A percentile compares a stretch with the other conserved stretches of the same genome.
phyloP scores from a whole-genome alignment of 2,329 filamentous ascomycete species.

The Tolypocladium amazonense region DNA sequence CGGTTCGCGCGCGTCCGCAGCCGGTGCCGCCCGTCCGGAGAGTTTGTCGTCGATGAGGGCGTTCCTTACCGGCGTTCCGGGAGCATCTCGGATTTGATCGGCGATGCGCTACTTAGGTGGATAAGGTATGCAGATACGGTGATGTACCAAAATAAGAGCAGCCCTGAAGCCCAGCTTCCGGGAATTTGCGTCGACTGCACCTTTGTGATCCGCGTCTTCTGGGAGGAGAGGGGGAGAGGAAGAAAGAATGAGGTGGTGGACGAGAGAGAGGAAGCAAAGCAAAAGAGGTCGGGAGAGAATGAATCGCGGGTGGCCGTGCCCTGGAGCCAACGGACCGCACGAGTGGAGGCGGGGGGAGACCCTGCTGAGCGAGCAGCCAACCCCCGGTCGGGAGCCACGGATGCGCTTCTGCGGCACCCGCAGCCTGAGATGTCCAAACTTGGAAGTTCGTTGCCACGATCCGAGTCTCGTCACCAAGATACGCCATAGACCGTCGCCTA shows the following conservation, averaged over 20 bases:
- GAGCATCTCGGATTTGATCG: not conserved
- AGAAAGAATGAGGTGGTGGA: not conserved
- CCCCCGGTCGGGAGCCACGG: not conserved
- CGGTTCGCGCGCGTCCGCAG: not conserved
- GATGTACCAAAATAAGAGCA: not conserved
- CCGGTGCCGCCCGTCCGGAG: not conserved
- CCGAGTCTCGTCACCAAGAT: no score
- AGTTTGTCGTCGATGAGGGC: not conserved
- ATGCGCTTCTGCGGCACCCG: not conserved
- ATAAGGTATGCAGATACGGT: no score
- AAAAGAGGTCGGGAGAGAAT: not conserved
- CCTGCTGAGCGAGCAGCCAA: not conserved
- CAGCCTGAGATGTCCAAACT: not conserved
- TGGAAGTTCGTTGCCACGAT: not conserved
- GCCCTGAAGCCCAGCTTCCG: constrained; percentile 1
- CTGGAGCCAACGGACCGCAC: not conserved
- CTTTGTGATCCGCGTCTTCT: not conserved
- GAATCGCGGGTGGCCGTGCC: not conserved
- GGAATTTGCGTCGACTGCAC: not conserved
- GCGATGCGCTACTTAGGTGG: not conserved
- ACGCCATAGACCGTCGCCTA: no score
- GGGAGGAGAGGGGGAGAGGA: not conserved
- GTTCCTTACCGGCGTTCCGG: not conserved
- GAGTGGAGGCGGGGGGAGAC: not conserved
- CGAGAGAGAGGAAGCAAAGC: not conserved